phyloP scores from a whole-genome alignment of 768 basidiomycete genomes.

The Lenzites betulinus region DNA sequence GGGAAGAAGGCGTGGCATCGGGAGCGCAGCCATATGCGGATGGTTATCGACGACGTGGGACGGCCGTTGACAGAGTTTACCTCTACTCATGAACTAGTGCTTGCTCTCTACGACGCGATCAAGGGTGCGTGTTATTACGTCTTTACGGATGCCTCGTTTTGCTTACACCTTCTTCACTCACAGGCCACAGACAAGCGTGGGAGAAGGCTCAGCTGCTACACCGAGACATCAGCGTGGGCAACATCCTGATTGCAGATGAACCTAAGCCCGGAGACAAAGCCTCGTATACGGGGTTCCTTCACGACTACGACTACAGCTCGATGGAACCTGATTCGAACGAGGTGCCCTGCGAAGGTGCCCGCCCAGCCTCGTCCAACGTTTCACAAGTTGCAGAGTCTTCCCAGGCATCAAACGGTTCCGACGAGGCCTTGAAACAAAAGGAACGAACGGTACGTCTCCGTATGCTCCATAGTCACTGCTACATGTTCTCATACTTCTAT shows the following conservation, averaged over 20 bases:
- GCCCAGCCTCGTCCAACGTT: not conserved
- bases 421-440: not conserved
- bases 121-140: not conserved
- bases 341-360: not conserved
- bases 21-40: conserved; percentile 18
- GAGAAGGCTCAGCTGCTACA: conserved; percentile 19
- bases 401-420: not conserved
- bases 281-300: conserved; percentile 4
- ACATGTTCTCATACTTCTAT: not conserved
- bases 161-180: not conserved
- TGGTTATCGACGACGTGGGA: conserved; percentile 11
- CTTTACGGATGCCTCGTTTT: not conserved
- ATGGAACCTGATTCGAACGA: not conserved
- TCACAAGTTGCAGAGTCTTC: not conserved
- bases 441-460: not conserved
- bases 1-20: not conserved
- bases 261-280: not conserved
- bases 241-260: conserved; percentile 21
- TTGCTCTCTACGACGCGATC: conserved; percentile 15
- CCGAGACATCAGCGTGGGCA: conserved; percentile 23
- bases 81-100: conserved; percentile 2
- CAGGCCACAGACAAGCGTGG: conserved; percentile 16
- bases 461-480: not conserved
- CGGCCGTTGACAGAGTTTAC: conserved; percentile 10
- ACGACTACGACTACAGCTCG: conserved; percentile 9